phyloP scores from a whole-genome alignment of 352 stramenopile genomes.

The Porosira glacialis region DNA sequence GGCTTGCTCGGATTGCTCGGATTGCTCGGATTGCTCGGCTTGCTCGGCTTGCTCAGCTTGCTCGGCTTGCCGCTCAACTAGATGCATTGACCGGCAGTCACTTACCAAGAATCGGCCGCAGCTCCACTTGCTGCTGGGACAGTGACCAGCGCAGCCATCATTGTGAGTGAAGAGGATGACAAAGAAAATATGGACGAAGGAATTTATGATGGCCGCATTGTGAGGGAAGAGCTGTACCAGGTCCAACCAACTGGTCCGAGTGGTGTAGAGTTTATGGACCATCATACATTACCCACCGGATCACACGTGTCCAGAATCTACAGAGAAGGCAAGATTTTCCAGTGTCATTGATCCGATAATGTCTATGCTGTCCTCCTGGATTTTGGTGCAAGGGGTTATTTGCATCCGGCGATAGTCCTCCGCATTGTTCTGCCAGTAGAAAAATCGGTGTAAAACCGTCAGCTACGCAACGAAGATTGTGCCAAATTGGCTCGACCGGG shows the following conservation, averaged over 20 bases:
- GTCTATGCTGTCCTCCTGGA: conserved; percentile 60
- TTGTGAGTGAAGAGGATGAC: conserved; percentile 12
- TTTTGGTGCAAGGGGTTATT: conserved; percentile 40
- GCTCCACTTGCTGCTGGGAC: too few species aligned
- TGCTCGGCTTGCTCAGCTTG: too few species aligned
- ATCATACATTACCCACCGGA: conserved; percentile 68
- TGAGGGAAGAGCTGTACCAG: conserved; percentile 54
- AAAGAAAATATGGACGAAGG: conserved; percentile 14
- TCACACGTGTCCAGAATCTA: conserved; percentile 66
- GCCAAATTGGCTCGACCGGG: conserved; percentile 51
- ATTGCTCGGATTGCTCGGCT: too few species aligned
- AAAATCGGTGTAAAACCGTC: conserved; percentile 62
- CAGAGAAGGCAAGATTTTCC: conserved; percentile 68
- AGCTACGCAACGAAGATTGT: conserved; percentile 64
- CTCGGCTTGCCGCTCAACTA: too few species aligned
- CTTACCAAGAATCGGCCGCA: too few species aligned
- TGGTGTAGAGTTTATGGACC: conserved; percentile 35
- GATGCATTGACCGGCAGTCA: too few species aligned
- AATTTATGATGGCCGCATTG: conserved; percentile 22
- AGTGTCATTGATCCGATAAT: conserved; percentile 49
- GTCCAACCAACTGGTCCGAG: conserved; percentile 1
- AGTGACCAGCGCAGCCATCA: too few species aligned
- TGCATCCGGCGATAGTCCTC: conserved; percentile 63
- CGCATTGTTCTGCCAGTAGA: conserved; percentile 67
- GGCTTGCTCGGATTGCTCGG: too few species aligned